Base-by-base conservation (phyloP, 192 early-diverging fungal species). In the Geranomyces variabilis region DNA sequence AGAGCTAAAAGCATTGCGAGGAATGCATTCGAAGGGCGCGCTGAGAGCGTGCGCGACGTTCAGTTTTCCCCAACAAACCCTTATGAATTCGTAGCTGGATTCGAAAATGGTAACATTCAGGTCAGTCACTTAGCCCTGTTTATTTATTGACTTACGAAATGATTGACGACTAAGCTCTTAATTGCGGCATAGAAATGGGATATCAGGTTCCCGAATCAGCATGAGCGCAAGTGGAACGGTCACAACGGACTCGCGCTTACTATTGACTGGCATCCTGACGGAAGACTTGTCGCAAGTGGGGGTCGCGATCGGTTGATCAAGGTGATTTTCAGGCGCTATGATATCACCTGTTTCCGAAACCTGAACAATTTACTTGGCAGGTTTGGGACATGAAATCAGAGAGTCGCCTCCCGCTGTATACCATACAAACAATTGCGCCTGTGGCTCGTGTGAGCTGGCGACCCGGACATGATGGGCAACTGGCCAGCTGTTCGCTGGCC, bases 271-370 rank as follows among this genome's bases (percentile, higher is more conserved):
- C 84, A 92, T 75, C 80, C 87, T n/a, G 82, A 77, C 31, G 93
- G 93, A 0, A 70, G 78, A 26, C 79, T 80, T 22, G 71, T 93
- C n/a, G 93, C 92, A 0, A 92, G 83, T 48, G 91, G 92, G 12
- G 93, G 93, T 0, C 69, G 91, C 1, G 93, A 94, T 69, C 85
- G 84, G 51, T 84, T 82, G 1, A 92, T 94, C 71, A 92, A 93
- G 77, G 88, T 89, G n/a, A 70, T 24, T 63, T 58, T 21, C 3
- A 3, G 19, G 15, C 51, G 24, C 15, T 15, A 8, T 53, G 4
- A 15, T 24, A 4, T 53, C 26, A 10, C 33, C 17, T 53, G 26
- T 0, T 30, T 72, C 8, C 12, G 17, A 9, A n/a, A 33, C 6
- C 24, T 24, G 19, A n/a, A 17, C 19, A 47, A 47, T 47, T 53